Conservation (phyloP, 371 early-diverging fungal species). For the Syncephalastrum monosporum region DNA sequence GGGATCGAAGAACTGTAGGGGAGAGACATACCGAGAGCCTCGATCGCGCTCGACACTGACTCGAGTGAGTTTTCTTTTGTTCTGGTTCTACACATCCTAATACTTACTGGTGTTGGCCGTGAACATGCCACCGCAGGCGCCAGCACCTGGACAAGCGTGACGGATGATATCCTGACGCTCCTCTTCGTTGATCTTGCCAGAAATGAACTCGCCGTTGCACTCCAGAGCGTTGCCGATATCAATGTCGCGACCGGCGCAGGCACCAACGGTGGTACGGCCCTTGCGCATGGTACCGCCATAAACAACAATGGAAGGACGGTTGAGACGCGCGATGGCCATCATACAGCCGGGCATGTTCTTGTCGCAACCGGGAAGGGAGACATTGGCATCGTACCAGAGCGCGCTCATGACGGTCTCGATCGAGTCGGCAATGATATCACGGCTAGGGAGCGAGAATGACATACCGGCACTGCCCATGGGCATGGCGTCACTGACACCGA, state of each 20-base stretch:
- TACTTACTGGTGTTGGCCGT: conserved; percentile 92
- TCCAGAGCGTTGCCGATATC: conserved; percentile 96
- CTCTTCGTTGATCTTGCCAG: conserved; percentile 85
- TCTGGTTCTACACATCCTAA: neutral
- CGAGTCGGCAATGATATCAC: conserved; percentile 97
- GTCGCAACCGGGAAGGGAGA: conserved; percentile 87
- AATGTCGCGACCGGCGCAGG: conserved; percentile 53
- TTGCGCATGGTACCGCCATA: conserved; percentile 90
- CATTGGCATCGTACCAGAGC: conserved; percentile 96
- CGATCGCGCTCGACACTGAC: conserved; percentile 91
- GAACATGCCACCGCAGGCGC: conserved; percentile 94
- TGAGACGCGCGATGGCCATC: conserved; percentile 94
- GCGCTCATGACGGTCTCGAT: conserved; percentile 95
- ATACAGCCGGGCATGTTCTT: conserved; percentile 98
- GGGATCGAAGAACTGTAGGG: conserved; percentile 94
- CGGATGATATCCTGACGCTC: conserved; percentile 82
- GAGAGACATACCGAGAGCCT: conserved; percentile 93
- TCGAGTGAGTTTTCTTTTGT: neutral
- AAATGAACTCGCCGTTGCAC: conserved; percentile 85
- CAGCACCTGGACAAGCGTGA: conserved; percentile 92
- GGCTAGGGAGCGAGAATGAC: conserved; percentile 93
- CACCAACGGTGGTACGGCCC: conserved; percentile 61
- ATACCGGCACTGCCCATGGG: conserved; percentile 96
- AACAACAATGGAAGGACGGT: conserved; percentile 94
- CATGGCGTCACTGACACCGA: conserved; percentile 97